phyloP scores from a whole-genome alignment of 2,329 filamentous ascomycete species.

The Hypoxylon sp. region DNA sequence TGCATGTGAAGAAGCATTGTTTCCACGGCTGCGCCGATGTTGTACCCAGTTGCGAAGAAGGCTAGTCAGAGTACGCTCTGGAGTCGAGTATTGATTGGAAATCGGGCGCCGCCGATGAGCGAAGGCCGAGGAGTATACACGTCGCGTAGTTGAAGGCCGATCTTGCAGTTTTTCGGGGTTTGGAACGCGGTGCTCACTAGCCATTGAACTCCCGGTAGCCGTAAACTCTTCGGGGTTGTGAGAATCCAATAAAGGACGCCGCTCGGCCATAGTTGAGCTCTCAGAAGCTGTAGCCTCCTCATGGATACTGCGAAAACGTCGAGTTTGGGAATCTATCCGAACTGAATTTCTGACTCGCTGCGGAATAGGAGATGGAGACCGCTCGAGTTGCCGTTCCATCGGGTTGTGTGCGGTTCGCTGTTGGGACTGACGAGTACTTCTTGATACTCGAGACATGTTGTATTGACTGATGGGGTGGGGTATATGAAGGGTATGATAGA shows the following conservation, averaged over 20 bases:
- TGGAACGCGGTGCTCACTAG: background rate
- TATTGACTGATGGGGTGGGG: slow-evolving; percentile 17
- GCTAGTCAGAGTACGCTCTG: background rate
- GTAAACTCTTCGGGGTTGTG: background rate
- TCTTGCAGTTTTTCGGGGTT: background rate
- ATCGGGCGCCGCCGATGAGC: background rate
- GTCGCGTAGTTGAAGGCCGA: background rate
- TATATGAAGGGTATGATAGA: slow-evolving; percentile 24
- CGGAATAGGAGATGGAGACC: background rate
- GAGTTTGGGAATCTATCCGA: background rate
- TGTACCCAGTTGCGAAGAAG: background rate
- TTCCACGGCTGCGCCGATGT: background rate
- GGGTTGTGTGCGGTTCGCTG: background rate
- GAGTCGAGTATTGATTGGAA: background rate
- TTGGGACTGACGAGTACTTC: background rate
- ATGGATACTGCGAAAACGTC: background rate
- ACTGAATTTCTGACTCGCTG: background rate
- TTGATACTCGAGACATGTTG: slow-evolving; percentile 1
- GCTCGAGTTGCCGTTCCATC: slow-evolving; percentile 1
- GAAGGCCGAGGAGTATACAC: background rate
- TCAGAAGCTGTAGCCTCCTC: background rate
- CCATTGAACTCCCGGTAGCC: background rate
- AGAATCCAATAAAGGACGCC: background rate
- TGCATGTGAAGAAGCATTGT: background rate
- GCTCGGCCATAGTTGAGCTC: background rate